These are phyloP conservation scores for Spergularia bocconei DNA, from an alignment of 148 eudicot genomes.

Conservation along the genomic window DNA sequence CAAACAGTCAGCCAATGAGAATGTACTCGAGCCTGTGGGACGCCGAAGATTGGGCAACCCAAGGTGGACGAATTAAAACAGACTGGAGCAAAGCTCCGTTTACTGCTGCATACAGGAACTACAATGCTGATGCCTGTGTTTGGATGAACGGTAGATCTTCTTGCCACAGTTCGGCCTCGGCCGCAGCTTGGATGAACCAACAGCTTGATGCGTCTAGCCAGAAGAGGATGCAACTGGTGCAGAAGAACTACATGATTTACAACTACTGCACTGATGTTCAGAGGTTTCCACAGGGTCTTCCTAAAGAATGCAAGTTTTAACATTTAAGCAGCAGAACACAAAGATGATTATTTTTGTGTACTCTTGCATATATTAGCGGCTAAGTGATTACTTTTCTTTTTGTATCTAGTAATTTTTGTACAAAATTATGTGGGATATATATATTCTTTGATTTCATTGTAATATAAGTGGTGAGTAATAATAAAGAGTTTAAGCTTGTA, in stretches of 20 bases:
- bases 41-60: constrained; percentile 39
- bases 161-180: constrained; percentile 13
- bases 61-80: constrained; percentile 36
- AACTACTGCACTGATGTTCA: constrained; percentile 40
- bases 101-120: constrained; percentile 34
- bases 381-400: not conserved
- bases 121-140: constrained; percentile 31
- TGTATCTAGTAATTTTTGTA: not conserved
- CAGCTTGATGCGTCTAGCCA: constrained; percentile 36
- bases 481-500: not conserved
- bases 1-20: constrained; percentile 35
- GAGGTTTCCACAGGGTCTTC: constrained; percentile 50
- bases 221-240: constrained; percentile 39
- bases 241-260: constrained; percentile 41
- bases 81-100: constrained; percentile 39
- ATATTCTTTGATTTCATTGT: not conserved
- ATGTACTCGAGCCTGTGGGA: constrained; percentile 36
- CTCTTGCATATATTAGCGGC: not conserved
- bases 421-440: not conserved
- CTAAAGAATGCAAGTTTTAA: constrained; percentile 33
- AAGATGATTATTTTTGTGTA: not conserved
- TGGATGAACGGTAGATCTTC: constrained; percentile 28
- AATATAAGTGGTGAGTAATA: not conserved
- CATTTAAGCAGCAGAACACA: not conserved
- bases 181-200: constrained; percentile 33